These are phyloP conservation scores for Fusarium nygamai DNA, from an alignment of 2,329 filamentous ascomycete genomes.

Conservation along the genomic window DNA sequence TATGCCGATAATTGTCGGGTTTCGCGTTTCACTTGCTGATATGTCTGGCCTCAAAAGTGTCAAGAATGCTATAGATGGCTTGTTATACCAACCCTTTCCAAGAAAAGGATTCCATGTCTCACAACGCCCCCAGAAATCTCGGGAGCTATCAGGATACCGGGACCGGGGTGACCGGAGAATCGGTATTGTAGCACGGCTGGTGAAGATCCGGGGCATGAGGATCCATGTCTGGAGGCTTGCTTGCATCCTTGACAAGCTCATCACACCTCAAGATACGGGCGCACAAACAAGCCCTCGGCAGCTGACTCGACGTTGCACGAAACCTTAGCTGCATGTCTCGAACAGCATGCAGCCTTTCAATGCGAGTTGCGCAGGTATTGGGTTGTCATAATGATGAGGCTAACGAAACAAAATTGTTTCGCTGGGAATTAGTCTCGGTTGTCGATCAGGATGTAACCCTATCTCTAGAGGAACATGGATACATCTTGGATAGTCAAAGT, in stretches of 20 bases:
- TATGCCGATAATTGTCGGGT: constrained; percentile 10
- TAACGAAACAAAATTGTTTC: constrained; percentile 1
- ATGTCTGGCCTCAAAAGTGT: background rate
- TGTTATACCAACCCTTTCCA: background rate
- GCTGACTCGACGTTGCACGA: constrained; percentile 2
- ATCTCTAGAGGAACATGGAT: constrained; percentile 28
- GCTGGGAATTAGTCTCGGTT: constrained; percentile 14
- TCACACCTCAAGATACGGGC: background rate
- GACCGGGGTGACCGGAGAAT: constrained; percentile 22
- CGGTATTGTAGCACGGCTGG: constrained; percentile 19
- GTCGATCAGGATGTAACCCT: constrained; percentile 33
- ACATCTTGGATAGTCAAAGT: constrained; percentile 8
- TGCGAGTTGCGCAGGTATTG: background rate
- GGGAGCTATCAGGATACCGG: background rate
- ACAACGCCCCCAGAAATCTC: constrained; percentile 6
- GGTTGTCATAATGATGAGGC: background rate
- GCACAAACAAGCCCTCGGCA: constrained; percentile 5
- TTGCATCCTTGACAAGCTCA: background rate
- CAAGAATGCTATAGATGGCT: background rate
- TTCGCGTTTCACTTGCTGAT: constrained; percentile 4
- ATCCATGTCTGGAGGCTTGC: constrained; percentile 11
- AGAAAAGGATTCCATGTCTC: constrained; percentile 27
- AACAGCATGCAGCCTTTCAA: background rate
- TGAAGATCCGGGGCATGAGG: background rate
- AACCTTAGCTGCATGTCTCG: background rate